Evolutionary conservation across 2,329 filamentous ascomycete genomes (phyloP).

Genomic region (Scedosporium apiospermum): DNA sequence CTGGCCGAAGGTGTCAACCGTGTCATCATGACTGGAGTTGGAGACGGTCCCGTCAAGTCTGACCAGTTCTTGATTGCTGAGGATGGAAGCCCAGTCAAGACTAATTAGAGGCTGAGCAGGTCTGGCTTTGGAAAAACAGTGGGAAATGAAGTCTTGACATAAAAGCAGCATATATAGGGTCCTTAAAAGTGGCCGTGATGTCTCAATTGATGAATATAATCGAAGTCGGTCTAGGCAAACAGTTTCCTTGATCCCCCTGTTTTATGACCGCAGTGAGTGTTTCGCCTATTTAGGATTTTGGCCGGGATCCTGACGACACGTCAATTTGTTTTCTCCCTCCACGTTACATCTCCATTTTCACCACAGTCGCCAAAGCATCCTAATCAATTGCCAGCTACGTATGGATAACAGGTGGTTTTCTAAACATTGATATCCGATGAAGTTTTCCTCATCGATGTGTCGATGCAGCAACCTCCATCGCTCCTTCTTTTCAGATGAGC

Average conservation of each 20-base stretch:
- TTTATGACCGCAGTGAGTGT: neutral
- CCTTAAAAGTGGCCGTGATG: too few species aligned
- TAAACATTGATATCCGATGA: too few species aligned
- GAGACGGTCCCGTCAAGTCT: conserved; percentile 76
- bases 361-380: neutral
- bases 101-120: conserved; percentile 4
- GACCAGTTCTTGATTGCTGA: conserved; percentile 67
- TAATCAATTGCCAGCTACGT: too few species aligned
- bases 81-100: conserved; percentile 42
- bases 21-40: conserved; percentile 85
- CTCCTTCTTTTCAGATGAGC: too few species aligned
- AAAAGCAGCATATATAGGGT: neutral
- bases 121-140: neutral
- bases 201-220: too few species aligned
- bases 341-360: neutral
- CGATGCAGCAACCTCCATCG: too few species aligned
- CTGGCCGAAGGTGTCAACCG: conserved; percentile 75
- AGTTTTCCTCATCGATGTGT: too few species aligned
- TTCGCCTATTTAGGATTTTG: neutral
- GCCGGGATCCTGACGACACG: neutral
- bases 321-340: neutral
- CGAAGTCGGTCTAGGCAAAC: too few species aligned
- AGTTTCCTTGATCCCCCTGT: too few species aligned
- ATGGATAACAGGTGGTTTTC: too few species aligned
- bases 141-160: neutral